A percentile compares a stretch with the other conserved stretches of the same genome.
Evolutionary conservation across 345 rosid genomes (phyloP).

Genomic region (Eucalyptus polyanthemos): DNA sequence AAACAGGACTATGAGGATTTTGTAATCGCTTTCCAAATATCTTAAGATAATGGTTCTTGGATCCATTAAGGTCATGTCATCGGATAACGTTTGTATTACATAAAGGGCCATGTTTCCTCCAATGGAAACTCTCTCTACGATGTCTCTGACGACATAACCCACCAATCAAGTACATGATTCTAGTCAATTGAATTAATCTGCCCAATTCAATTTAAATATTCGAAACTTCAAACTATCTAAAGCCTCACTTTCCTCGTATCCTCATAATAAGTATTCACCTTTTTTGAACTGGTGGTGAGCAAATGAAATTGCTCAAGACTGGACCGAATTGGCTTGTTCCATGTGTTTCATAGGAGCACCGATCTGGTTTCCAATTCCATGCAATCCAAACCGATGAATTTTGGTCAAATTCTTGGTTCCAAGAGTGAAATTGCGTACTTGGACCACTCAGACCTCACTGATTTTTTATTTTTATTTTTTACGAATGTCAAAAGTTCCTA

Average conservation of each 20-base stretch:
- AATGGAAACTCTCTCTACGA: not conserved
- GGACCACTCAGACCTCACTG: rapidly evolving
- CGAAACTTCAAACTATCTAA: not conserved
- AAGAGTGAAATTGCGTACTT: no score
- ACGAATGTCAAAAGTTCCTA: no score
- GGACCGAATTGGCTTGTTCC: no score
- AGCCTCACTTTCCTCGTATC: not conserved
- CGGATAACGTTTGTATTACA: not conserved
- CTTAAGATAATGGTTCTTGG: not conserved
- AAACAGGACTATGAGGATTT: not conserved
- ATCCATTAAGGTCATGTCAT: not conserved
- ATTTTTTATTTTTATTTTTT: no score
- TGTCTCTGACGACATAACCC: not conserved
- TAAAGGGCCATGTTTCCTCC: not conserved
- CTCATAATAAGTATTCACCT: not conserved
- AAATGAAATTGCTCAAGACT: rapidly evolving
- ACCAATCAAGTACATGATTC: not conserved
- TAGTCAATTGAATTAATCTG: not conserved
- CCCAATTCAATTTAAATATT: not conserved
- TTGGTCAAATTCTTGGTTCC: no score
- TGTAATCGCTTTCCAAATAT: not conserved
- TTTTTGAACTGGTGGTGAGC: no score
- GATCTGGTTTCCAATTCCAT: no score
- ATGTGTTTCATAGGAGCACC: rapidly evolving
- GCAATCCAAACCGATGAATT: no score